phyloP scores from a whole-genome alignment of 805 yeast species.

The Teunomyces stri region DNA sequence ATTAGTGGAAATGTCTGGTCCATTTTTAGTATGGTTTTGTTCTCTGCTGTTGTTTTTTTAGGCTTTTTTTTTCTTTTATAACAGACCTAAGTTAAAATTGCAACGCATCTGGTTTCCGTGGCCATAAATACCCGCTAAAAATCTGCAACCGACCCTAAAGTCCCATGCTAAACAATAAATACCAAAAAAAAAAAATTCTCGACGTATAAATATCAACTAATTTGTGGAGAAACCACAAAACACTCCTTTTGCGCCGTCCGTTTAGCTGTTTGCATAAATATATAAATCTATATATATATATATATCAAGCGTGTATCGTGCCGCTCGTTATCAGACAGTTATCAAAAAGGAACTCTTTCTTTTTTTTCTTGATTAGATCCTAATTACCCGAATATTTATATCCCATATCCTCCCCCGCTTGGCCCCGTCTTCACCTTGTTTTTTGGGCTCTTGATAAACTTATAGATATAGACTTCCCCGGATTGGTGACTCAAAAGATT shows the following conservation, averaged over 20 bases:
- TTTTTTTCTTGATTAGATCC: not conserved
- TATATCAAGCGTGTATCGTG: not conserved
- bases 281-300: not conserved
- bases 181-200: not conserved
- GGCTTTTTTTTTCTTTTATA: not conserved
- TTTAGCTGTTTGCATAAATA: not conserved
- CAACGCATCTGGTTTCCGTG: not conserved
- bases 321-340: not conserved
- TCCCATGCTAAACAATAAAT: not conserved
- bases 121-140: not conserved
- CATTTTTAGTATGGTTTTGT: not conserved
- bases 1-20: not conserved
- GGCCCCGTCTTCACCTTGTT: not conserved
- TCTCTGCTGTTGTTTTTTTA: not conserved
- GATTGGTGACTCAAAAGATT: not conserved
- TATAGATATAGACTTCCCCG: slow-evolving; percentile 4
- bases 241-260: not conserved
- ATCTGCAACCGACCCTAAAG: not conserved
- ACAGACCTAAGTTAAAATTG: not conserved
- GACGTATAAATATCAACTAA: slow-evolving; percentile 2
- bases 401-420: not conserved
- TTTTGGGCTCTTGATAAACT: not conserved
- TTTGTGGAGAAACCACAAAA: not conserved
- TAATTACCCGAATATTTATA: not conserved
- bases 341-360: not conserved